These are phyloP conservation scores for Trypanosoma platydactyli DNA, from an alignment of 208 protist species.

Conservation along the genomic window DNA sequence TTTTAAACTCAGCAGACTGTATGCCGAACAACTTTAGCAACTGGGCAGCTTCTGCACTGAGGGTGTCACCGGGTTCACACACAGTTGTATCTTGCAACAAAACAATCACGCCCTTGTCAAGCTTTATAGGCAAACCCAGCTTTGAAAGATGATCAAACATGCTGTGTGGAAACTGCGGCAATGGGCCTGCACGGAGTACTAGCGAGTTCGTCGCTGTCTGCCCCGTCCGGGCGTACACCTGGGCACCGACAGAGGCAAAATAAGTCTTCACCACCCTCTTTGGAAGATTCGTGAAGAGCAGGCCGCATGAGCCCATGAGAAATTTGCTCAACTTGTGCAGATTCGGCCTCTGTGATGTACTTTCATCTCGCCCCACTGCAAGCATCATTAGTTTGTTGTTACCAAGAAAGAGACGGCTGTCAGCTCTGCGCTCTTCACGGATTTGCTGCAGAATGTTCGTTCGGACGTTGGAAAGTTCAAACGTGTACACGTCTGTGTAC, in stretches of 20 bases:
- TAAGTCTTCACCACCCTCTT: slow-evolving; percentile 91
- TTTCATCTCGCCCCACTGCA: slow-evolving; percentile 85
- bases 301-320: slow-evolving; percentile 84
- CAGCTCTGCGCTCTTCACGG: slow-evolving; percentile 77
- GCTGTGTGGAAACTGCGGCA: slow-evolving; percentile 91
- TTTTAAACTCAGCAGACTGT: slow-evolving; percentile 81
- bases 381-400: slow-evolving; percentile 95
- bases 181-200: slow-evolving; percentile 65
- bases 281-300: slow-evolving; percentile 91
- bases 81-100: slow-evolving; percentile 89
- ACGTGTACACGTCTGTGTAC: slow-evolving; percentile 86
- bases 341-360: slow-evolving; percentile 73
- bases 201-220: slow-evolving; percentile 72
- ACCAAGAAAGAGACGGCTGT: slow-evolving; percentile 91
- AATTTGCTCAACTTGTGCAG: slow-evolving; percentile 89
- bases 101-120: slow-evolving; percentile 90
- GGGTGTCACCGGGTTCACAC: slow-evolving; percentile 84
- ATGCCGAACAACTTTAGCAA: slow-evolving; percentile 89
- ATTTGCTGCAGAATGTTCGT: slow-evolving; percentile 92
- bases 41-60: slow-evolving; percentile 90
- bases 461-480: slow-evolving; percentile 84
- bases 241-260: slow-evolving; percentile 72
- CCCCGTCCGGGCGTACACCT: slow-evolving; percentile 87
- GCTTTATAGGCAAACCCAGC: slow-evolving; percentile 89
- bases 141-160: slow-evolving; percentile 92